phyloP scores from a whole-genome alignment of 192 early-diverging fungal species.

The Lunasporangiospora selenospora region DNA sequence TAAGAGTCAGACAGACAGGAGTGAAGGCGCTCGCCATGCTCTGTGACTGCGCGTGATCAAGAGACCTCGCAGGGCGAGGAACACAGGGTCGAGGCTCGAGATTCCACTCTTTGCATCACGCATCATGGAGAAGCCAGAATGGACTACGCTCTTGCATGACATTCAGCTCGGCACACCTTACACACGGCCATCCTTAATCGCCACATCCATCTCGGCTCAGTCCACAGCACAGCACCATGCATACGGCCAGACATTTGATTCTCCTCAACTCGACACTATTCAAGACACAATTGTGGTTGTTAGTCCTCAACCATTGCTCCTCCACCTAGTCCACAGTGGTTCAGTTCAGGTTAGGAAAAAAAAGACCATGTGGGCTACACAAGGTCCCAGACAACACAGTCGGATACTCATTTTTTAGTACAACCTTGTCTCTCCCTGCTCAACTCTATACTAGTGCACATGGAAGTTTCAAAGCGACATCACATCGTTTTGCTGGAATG shows the following conservation, averaged over 20 bases:
- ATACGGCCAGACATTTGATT: neutral
- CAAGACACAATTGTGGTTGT: neutral
- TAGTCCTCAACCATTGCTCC: neutral
- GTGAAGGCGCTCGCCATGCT: neutral
- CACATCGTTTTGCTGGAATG: conserved; percentile 23
- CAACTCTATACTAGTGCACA: no score
- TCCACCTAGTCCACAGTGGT: neutral
- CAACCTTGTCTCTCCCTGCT: no score
- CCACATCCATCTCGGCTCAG: no score
- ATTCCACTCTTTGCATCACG: neutral
- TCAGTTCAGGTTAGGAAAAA: conserved; percentile 1
- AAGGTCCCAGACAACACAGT: no score
- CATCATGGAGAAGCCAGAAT: no score
- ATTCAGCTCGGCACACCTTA: no score
- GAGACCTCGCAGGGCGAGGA: neutral
- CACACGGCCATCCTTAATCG: no score
- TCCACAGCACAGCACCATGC: neutral
- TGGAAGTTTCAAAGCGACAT: conserved; percentile 24
- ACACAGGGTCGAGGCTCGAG: neutral
- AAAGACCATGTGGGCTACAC: neutral
- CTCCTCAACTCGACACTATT: neutral
- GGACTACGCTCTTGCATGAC: no score
- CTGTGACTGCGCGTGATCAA: neutral
- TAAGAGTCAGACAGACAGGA: neutral
- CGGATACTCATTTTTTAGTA: no score